Conservation (phyloP, 148 eudicot species). For the Silene uniflora region DNA sequence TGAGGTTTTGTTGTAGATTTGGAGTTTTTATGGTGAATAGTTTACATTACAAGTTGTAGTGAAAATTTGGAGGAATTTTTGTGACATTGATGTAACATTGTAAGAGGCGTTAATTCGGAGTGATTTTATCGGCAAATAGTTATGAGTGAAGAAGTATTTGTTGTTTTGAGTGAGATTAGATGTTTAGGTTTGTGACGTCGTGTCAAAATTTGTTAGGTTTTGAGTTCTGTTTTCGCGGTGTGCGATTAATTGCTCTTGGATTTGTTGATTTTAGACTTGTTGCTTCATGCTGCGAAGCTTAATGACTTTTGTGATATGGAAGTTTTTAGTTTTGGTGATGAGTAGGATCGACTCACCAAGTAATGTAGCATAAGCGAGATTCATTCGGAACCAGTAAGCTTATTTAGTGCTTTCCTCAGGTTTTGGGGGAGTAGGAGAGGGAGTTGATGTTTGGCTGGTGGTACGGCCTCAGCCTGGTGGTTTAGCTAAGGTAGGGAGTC, state of each 20-base stretch:
- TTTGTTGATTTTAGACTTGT: background rate
- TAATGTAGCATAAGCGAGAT: background rate
- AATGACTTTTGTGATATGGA: background rate
- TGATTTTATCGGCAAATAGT: background rate
- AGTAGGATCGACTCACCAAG: background rate
- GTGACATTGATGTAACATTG: conserved; percentile 10
- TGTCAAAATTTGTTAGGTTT: background rate
- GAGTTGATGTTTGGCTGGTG: background rate
- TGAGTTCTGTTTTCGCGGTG: background rate
- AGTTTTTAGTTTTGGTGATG: background rate
- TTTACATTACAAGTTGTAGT: background rate
- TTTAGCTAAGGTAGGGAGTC: background rate
- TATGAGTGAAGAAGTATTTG: background rate
- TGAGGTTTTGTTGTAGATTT: background rate
- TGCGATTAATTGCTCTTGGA: background rate
- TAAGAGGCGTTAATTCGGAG: background rate
- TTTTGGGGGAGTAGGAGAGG: background rate
- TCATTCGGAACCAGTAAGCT: background rate
- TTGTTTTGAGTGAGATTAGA: background rate
- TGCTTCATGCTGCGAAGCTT: background rate
- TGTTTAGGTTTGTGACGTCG: conserved; percentile 3
- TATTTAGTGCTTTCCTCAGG: background rate
- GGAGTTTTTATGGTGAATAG: background rate
- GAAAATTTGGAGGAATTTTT: background rate
- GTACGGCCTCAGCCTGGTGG: background rate